Evolutionary conservation across 2,329 filamentous ascomycete species (phyloP), one percentile per base, ranked within the genome.

Genomic region (Calonectria crousiana): DNA sequence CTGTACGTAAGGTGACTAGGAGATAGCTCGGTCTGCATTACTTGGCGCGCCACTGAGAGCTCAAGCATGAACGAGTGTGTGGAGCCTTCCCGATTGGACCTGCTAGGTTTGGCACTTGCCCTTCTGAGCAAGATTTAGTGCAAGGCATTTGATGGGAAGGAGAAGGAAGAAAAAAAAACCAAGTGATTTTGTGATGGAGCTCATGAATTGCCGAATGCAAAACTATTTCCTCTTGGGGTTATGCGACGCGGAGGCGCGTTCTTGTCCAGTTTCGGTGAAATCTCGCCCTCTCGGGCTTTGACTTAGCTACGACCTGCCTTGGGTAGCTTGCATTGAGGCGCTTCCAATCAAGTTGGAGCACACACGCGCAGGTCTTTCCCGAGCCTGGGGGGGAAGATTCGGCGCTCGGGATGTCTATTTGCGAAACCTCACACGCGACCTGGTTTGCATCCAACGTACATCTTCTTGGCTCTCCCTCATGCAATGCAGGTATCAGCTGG

Each of bases 61-160:
- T 68, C 65, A 53, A 73, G 71, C 71, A 73, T 73, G 70, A 72
- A 69, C 66, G 66, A 60, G 56, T 52, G 36, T 68, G 65, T 69
- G 66, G 71, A 69, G 66, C n/a, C 38, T 10, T 69, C 71, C 71
- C 56, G 71, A 73, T 73, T 73, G 56, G 56, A 60, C 56, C 66
- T 64, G 36, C 71, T 66, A 28, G 32, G 49, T 73, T 69, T 73
- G 71, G 71, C 58, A 69, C 65, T 58, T 73, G 51, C 56, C 32
- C 47, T 47, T 62, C 71, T 65, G 44, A 64, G 70, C 26, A 53
- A 53, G 49, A 32, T 26, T 6, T 28, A 28, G 41, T 28, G 36
- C 64, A 72, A 64, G 41, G 53, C n/a, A 26, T 26, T 49, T 28
- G 32, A 67, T 26, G 64, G 11, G 58, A 30, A 28, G 41, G 16